These are phyloP conservation scores for Pilaira anomala DNA, from an alignment of 192 early-diverging fungal genomes.

Conservation along the genomic window DNA sequence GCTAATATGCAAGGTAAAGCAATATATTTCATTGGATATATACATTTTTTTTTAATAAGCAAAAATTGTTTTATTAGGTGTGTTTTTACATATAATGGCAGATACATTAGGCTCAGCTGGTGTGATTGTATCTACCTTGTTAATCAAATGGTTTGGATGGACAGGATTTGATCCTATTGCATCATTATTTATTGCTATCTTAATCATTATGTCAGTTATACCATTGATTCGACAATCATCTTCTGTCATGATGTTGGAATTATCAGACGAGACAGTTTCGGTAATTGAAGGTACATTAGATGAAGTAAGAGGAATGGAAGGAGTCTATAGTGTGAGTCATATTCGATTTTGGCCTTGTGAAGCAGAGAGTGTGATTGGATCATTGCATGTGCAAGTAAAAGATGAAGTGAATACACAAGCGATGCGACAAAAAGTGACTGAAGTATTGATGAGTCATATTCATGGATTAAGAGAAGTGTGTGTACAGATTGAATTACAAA, in stretches of 20 bases:
- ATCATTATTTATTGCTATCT: slow-evolving; percentile 84
- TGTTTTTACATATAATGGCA: slow-evolving; percentile 92
- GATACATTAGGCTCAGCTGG: slow-evolving; percentile 95
- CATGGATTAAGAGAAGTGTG: slow-evolving; percentile 47
- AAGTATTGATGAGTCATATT: slow-evolving; percentile 43
- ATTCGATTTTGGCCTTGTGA: slow-evolving; percentile 59
- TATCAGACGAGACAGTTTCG: slow-evolving; percentile 37
- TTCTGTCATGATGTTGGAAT: slow-evolving; percentile 48
- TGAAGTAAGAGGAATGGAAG: slow-evolving; percentile 42
- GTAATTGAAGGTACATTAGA: slow-evolving; percentile 46
- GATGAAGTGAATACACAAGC: slow-evolving; percentile 27
- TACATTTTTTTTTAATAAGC: neutral
- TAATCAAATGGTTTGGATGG: slow-evolving; percentile 91
- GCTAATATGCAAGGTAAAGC: slow-evolving; percentile 82
- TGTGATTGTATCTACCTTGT: slow-evolving; percentile 89
- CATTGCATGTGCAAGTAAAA: slow-evolving; percentile 47
- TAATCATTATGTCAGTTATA: slow-evolving; percentile 83
- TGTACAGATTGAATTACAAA: slow-evolving; percentile 45
- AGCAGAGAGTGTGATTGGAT: slow-evolving; percentile 48
- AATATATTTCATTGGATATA: neutral
- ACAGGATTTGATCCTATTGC: slow-evolving; percentile 93
- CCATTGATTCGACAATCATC: slow-evolving; percentile 81
- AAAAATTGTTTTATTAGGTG: slow-evolving; percentile 40
- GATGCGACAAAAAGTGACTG: slow-evolving; percentile 38
- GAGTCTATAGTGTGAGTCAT: slow-evolving; percentile 39